Conservation (phyloP, 352 stramenopile species). For the Phytophthora pisi region DNA sequence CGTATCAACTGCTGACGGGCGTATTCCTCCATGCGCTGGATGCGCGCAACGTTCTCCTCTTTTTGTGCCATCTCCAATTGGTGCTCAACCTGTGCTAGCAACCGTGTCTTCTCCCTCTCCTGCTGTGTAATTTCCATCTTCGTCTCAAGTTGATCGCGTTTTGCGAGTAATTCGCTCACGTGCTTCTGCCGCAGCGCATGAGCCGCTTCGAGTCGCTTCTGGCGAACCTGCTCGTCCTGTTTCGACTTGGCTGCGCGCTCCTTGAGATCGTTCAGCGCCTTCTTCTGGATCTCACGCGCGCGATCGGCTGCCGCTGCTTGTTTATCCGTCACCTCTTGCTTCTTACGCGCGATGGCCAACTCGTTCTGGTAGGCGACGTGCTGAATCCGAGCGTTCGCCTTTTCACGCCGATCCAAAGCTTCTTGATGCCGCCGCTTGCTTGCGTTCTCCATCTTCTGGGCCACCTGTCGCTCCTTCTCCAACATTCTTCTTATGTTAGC, state of each 20-base stretch:
- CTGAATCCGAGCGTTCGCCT: conserved; percentile 55
- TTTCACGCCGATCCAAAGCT: conserved; percentile 57
- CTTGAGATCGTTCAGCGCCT: conserved; percentile 60
- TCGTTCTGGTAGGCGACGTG: conserved; percentile 68
- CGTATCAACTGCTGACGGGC: conserved; percentile 60
- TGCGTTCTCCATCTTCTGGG: conserved; percentile 63
- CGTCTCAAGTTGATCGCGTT: conserved; percentile 48
- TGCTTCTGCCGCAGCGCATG: conserved; percentile 46
- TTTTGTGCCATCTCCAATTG: conserved; percentile 61
- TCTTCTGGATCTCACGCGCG: conserved; percentile 64
- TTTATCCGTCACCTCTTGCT: conserved; percentile 67
- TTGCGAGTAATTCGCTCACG: conserved; percentile 44
- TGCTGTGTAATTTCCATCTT: conserved; percentile 33
- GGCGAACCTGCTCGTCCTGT: conserved; percentile 70
- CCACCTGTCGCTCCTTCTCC: conserved; percentile 67
- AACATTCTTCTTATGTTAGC: conserved; percentile 60
- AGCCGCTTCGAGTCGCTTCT: conserved; percentile 65
- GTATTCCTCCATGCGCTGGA: conserved; percentile 79
- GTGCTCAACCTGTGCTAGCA: conserved; percentile 62
- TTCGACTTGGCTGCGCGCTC: conserved; percentile 63
- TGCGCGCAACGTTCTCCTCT: conserved; percentile 70
- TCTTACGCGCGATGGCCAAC: conserved; percentile 58
- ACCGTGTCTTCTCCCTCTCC: conserved; percentile 52
- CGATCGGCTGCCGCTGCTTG: conserved; percentile 56
- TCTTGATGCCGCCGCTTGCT: conserved; percentile 59